A percentile compares a stretch with the other conserved stretches of the same genome.
phyloP scores from a whole-genome alignment of 2,329 filamentous ascomycete species.

The Neonectria faginata region DNA sequence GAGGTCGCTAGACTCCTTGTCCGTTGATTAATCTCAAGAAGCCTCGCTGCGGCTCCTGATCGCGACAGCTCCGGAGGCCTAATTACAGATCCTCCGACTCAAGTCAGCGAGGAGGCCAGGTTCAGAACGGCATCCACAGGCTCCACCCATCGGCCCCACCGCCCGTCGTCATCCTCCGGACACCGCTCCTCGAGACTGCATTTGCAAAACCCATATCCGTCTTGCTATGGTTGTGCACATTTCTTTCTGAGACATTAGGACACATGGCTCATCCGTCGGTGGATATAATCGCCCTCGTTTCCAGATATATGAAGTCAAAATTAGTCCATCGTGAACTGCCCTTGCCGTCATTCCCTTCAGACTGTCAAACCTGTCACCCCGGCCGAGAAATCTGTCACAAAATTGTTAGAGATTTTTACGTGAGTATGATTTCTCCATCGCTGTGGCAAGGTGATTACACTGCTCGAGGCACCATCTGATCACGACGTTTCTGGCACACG shows the following conservation, averaged over 20 bases:
- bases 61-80: neutral
- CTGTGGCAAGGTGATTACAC: neutral
- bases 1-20: neutral
- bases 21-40: neutral
- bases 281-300: neutral
- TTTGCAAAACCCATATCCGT: neutral
- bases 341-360: neutral
- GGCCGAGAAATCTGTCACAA: neutral
- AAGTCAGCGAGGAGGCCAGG: slow-evolving; percentile 6
- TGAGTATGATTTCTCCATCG: slow-evolving; percentile 11
- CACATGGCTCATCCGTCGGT: neutral
- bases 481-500: neutral
- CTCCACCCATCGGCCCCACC: slow-evolving; percentile 38
- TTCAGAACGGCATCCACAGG: slow-evolving; percentile 27
- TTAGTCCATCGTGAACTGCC: neutral
- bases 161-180: slow-evolving; percentile 16
- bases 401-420: neutral
- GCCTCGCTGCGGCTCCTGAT: neutral
- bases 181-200: slow-evolving; percentile 8
- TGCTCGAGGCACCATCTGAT: slow-evolving; percentile 6
- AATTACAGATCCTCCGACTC: neutral
- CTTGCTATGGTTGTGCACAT: neutral
- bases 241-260: neutral
- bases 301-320: slow-evolving; percentile 2
- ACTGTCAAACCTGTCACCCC: neutral